These are phyloP conservation scores for Trichomonascus vanleenenianus DNA, from an alignment of 805 yeast genomes.

Conservation along the genomic window DNA sequence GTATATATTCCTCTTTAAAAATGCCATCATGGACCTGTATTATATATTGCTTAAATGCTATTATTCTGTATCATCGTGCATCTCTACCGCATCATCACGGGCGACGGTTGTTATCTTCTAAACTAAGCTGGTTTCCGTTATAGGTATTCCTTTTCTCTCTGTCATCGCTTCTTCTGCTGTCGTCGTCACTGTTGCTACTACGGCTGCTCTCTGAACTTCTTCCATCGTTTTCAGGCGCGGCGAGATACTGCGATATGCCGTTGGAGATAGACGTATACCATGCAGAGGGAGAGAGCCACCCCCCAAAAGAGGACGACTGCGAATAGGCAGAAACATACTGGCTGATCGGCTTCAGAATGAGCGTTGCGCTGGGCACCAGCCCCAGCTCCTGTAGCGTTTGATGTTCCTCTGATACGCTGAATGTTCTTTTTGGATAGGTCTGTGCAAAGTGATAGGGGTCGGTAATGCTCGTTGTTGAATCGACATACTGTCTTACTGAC, in stretches of 20 bases:
- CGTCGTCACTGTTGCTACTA: no score
- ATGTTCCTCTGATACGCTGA: constrained; percentile 54
- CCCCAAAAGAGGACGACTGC: constrained; percentile 3
- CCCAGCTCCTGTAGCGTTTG: constrained; percentile 45
- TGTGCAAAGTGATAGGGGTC: constrained; percentile 45
- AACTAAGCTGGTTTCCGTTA: constrained; percentile 47
- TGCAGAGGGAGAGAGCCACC: neutral
- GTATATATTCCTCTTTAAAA: neutral
- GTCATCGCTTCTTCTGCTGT: constrained; percentile 12
- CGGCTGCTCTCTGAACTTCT: no score
- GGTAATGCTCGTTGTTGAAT: constrained; percentile 41
- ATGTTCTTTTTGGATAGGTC: constrained; percentile 54
- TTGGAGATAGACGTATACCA: neutral
- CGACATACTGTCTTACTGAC: constrained; percentile 57
- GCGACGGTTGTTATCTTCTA: constrained; percentile 39
- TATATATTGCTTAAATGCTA: no score
- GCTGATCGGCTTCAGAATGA: constrained; percentile 59
- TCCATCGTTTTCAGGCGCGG: neutral
- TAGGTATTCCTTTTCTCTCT: constrained; percentile 39
- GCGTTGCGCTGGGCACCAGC: constrained; percentile 63
- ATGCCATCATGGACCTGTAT: no score
- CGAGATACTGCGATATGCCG: neutral
- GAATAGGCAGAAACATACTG: constrained; percentile 27
- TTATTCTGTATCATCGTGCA: neutral
- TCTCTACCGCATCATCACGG: neutral